Conservation (phyloP, 768 basidiomycete genomes). For the Ramaria sp. region DNA sequence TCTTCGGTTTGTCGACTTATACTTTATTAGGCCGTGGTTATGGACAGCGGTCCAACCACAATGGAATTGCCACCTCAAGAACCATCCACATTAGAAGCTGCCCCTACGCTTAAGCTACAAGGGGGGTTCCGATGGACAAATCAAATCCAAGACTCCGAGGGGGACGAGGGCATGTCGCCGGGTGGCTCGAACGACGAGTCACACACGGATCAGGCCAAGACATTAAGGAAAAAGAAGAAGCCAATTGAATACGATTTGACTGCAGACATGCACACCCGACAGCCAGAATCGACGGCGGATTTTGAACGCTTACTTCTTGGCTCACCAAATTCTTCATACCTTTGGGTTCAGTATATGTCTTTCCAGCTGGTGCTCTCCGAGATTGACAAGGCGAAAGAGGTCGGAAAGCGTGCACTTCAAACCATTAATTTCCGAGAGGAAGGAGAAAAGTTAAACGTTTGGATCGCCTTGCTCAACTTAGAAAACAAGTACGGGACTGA, state of each 20-base stretch:
- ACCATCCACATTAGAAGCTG: neutral
- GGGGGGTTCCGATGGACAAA: slow-evolving; percentile 62
- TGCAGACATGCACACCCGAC: slow-evolving; percentile 74
- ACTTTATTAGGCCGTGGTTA: slow-evolving; percentile 13
- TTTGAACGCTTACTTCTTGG: slow-evolving; percentile 90
- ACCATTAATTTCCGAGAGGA: slow-evolving; percentile 95
- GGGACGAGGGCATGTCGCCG: slow-evolving; percentile 20
- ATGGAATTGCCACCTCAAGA: neutral
- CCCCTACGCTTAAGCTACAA: slow-evolving; percentile 17
- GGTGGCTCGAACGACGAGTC: slow-evolving; percentile 42
- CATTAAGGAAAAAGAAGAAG: slow-evolving; percentile 53
- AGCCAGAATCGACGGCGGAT: slow-evolving; percentile 86
- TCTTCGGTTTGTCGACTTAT: neutral
- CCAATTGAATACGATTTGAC: slow-evolving; percentile 74
- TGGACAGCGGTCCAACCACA: slow-evolving; percentile 15
- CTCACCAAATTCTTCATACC: slow-evolving; percentile 92
- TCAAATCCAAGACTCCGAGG: slow-evolving; percentile 26
- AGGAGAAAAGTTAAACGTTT: slow-evolving; percentile 90
- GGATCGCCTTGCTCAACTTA: slow-evolving; percentile 92
- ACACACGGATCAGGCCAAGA: slow-evolving; percentile 38
- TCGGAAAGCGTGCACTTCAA: slow-evolving; percentile 72
- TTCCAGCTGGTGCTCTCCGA: slow-evolving; percentile 97
- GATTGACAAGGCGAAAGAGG: slow-evolving; percentile 85
- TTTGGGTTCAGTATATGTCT: slow-evolving; percentile 99
- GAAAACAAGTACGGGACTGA: slow-evolving; percentile 90